Evolutionary conservation across 2,329 filamentous ascomycete species (phyloP).

Genomic region (Pestalotiopsis sp.): DNA sequence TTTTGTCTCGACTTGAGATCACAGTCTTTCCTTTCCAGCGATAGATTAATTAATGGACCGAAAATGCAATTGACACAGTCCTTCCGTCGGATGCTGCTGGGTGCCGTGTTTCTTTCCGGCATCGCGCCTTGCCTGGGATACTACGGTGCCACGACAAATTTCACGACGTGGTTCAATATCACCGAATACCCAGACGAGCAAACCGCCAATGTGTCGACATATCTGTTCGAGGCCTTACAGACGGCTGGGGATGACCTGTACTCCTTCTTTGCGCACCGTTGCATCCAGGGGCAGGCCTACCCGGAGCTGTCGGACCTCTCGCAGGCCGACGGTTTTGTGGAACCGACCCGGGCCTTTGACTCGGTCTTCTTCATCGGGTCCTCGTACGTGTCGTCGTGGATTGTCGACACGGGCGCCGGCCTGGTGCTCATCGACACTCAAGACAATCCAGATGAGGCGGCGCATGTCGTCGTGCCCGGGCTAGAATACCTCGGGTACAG

Average conservation of each 20-base stretch:
- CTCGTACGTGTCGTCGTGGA: conserved; percentile 28
- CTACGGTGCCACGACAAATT: conserved; percentile 3
- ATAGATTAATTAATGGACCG: background rate
- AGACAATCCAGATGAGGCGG: conserved; percentile 22
- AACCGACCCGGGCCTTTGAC: conserved; percentile 23
- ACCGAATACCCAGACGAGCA: conserved; percentile 9
- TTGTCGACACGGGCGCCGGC: conserved; percentile 29
- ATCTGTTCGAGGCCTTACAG: background rate
- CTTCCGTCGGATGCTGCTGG: background rate
- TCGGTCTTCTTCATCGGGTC: conserved; percentile 26
- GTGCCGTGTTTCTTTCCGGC: background rate
- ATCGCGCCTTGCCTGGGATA: background rate
- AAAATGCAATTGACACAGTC: background rate
- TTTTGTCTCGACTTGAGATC: background rate
- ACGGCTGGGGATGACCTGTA: conserved; percentile 8
- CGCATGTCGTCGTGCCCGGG: conserved; percentile 22
- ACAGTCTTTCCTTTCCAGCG: background rate
- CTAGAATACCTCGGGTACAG: conserved; percentile 23
- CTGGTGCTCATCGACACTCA: conserved; percentile 27
- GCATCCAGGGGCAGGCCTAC: conserved; percentile 6
- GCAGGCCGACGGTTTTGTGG: conserved; percentile 20
- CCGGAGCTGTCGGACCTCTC: background rate
- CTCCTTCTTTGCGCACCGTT: background rate
- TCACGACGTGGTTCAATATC: conserved; percentile 7
- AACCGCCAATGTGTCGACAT: conserved; percentile 3